These are phyloP conservation scores for Diaporthe eres DNA, from an alignment of 2,329 filamentous ascomycete species.

Conservation along the genomic window DNA sequence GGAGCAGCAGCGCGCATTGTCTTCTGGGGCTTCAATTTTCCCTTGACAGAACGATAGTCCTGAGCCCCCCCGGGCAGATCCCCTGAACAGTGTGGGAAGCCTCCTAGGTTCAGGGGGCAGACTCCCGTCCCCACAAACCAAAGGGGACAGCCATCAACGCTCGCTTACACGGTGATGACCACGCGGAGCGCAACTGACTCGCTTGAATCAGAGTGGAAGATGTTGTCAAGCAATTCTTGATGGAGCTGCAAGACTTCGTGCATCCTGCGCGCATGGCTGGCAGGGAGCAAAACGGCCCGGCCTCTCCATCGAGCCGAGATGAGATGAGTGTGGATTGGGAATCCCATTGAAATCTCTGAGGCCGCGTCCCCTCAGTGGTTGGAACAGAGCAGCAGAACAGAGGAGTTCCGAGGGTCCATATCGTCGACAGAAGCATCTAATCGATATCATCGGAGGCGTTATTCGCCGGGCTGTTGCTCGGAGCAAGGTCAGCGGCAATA, in stretches of 20 bases:
- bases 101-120: constrained; percentile 28
- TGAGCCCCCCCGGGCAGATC: background rate
- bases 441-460: background rate
- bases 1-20: background rate
- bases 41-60: background rate
- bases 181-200: constrained; percentile 7
- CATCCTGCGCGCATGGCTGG: constrained; percentile 1
- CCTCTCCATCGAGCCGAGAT: background rate
- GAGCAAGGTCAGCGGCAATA: background rate
- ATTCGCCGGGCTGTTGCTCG: background rate
- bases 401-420: background rate
- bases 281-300: too few species aligned
- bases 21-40: constrained; percentile 5
- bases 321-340: background rate
- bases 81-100: constrained; percentile 22
- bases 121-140: constrained; percentile 22
- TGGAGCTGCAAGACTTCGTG: background rate
- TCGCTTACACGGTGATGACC: constrained; percentile 3
- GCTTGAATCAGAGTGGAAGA: background rate
- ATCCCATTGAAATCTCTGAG: background rate
- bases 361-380: background rate
- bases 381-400: background rate
- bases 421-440: background rate
- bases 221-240: background rate
- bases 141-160: constrained; percentile 16